phyloP scores from a whole-genome alignment of 1,284 basidiomycete genomes.

The Irpex lacteus region DNA sequence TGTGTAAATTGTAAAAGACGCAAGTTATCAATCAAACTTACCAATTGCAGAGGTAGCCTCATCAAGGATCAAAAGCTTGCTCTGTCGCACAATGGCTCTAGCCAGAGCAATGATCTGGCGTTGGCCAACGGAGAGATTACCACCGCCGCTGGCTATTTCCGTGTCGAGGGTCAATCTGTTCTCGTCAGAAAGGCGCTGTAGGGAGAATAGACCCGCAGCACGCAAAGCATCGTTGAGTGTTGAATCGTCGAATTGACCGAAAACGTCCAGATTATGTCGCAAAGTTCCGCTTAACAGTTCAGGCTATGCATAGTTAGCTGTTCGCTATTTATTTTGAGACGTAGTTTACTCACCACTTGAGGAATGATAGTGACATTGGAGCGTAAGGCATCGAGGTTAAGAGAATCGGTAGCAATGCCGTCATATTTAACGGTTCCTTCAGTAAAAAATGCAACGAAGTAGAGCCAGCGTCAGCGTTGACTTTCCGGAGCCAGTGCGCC shows the following conservation, averaged over 20 bases:
- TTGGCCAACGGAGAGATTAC: constrained; percentile 71
- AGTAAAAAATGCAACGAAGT: constrained; percentile 40
- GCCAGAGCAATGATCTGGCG: constrained; percentile 63
- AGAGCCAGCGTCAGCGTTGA: constrained; percentile 40
- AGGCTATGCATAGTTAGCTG: constrained; percentile 39
- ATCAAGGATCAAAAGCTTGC: constrained; percentile 59
- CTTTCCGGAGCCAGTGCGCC: constrained; percentile 77
- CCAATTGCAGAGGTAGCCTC: constrained; percentile 40
- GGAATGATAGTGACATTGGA: constrained; percentile 49
- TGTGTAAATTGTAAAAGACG: background rate
- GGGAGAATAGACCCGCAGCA: constrained; percentile 51
- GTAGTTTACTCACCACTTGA: constrained; percentile 29
- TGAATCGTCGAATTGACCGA: constrained; percentile 70
- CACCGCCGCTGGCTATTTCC: constrained; percentile 52
- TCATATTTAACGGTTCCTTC: constrained; percentile 41
- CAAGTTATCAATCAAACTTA: constrained; percentile 5
- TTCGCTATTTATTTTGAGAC: background rate
- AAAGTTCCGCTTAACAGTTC: constrained; percentile 60
- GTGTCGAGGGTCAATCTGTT: constrained; percentile 47
- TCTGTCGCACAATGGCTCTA: constrained; percentile 53
- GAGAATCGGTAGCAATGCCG: constrained; percentile 25
- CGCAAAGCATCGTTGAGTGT: constrained; percentile 52
- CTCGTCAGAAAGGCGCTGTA: constrained; percentile 48
- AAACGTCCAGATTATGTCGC: constrained; percentile 66
- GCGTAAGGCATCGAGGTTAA: constrained; percentile 65